Evolutionary conservation across 345 rosid species (phyloP), one percentile per base, ranked within the genome.

Genomic region (Acer yangbiense): DNA sequence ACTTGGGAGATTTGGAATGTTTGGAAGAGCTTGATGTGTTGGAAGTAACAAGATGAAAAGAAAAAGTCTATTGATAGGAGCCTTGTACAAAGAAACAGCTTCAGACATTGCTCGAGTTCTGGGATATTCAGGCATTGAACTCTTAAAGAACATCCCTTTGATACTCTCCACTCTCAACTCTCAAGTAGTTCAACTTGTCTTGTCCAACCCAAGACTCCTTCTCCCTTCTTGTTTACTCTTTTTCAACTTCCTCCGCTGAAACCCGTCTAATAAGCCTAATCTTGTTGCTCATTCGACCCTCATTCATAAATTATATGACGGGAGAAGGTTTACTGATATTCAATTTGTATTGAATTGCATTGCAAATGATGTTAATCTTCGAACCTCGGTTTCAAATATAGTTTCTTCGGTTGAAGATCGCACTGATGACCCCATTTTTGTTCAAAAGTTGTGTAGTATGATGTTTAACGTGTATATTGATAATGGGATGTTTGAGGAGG

Each of bases 101-200:
- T n/a, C n/a, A n/a, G n/a, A n/a, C n/a, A n/a, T n/a, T n/a, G n/a
- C n/a, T n/a, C n/a, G n/a, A n/a, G n/a, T n/a, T n/a, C n/a, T n/a
- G n/a, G n/a, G n/a, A n/a, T n/a, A n/a, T n/a, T 17, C 18, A 21
- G 90, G 80, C 68, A 63, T 78, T 50, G 75, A 77, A 81, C 78
- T 86, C 79, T 79, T 93, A 27, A 77, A 84, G 66, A 74, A 72
- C 14, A 75, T 77, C 5, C 78, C 89, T n/a, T 76, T 85, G 12
- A 74, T 88, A 68, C 85, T 89, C 74, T 86, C 87, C 13, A 78
- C 76, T 55, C 85, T 93, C 67, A 84, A 88, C 55, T 78, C 95
- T 50, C 71, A 76, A 1, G 77, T 82, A 35, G 70, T 84, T 75
- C 81, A 80, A 35, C 90, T 90, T 75, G 85, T 91, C 67, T 87